These are phyloP conservation scores for Carex littledalei DNA, from an alignment of 176 grass and related monocot species.

Conservation along the genomic window DNA sequence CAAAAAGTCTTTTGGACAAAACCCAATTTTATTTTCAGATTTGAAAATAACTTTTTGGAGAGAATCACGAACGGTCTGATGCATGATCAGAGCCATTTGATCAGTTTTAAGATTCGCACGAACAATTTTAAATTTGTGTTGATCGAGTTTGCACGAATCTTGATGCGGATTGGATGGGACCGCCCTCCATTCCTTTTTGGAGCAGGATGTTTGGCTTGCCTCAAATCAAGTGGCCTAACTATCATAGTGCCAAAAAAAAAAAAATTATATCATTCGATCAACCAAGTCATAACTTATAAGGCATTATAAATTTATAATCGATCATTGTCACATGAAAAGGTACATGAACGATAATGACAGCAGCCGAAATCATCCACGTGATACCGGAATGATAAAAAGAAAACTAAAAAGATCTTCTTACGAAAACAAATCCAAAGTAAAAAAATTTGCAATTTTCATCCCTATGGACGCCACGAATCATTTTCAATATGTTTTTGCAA, in stretches of 20 bases:
- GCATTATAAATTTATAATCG: not conserved
- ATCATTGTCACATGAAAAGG: not conserved
- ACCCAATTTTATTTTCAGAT: too few species aligned
- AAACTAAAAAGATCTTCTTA: not conserved
- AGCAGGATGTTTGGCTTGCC: not conserved
- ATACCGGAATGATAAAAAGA: not conserved
- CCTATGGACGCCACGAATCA: too few species aligned
- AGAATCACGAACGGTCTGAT: too few species aligned
- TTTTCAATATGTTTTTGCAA: not conserved
- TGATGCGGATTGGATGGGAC: too few species aligned
- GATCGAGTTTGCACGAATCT: too few species aligned
- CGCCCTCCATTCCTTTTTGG: too few species aligned
- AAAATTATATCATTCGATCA: not conserved
- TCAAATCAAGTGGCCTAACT: not conserved
- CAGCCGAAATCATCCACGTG: not conserved
- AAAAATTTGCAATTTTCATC: too few species aligned
- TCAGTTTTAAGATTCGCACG: too few species aligned
- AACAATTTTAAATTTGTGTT: too few species aligned
- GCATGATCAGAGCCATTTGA: too few species aligned
- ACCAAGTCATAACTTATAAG: not conserved
- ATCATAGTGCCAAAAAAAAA: not conserved
- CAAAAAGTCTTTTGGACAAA: too few species aligned
- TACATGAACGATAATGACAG: not conserved
- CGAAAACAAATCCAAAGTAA: not conserved
- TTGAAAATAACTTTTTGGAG: too few species aligned